Base-by-base conservation (phyloP, 2,329 filamentous ascomycete genomes). In the Drechslerella coelobrocha region DNA sequence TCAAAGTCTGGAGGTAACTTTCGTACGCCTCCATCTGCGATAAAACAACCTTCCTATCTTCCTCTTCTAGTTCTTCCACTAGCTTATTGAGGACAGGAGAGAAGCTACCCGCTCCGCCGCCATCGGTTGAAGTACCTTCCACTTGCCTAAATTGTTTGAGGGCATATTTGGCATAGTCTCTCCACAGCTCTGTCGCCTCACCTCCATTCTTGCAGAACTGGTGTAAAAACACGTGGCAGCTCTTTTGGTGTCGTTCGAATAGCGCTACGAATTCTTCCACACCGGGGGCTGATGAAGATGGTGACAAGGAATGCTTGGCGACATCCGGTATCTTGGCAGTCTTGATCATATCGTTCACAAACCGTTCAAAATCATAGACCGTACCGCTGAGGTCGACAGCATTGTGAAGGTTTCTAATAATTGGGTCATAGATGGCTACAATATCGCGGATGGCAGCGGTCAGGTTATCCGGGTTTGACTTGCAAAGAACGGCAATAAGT, bases 261-360 rank as follows among this genome's bases (percentile, higher is more conserved):
- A 93, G 78, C 12, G 82, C 79, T 7, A 91, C 86, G 72, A 88
- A 93, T 75, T 92, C 89, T 73, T 89, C 86, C 0, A 92, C 88
- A 0, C 84, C 86, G 0, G 89, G 85, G 45, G 79, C 69, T 9
- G 37, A 41, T 75, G n/a, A 77, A 73, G 8, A 72, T 72, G 23
- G 48, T 59, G 8, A 75, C 75, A 43, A 77, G 12, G 6, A 12
- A 6, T 53, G 43, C 41, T 75, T 79, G 50, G 78, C 78, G 19
- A 77, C 77, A 27, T 74, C 75, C 7, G 52, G 8, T 1, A 78
- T 75, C 26, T 82, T 81, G 8, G 80, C 78, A 2, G 76, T 82
- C 72, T 86, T 85, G 77, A 94, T 85, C 63, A 92, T 84, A 73
- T 92, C 89, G 4, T 84, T 84, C 21, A 92, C 77, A 75, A 94